Evolutionary conservation across 768 basidiomycete genomes (phyloP), one percentile per base, ranked within the genome.

Genomic region (Thelephora aurantiotincta): DNA sequence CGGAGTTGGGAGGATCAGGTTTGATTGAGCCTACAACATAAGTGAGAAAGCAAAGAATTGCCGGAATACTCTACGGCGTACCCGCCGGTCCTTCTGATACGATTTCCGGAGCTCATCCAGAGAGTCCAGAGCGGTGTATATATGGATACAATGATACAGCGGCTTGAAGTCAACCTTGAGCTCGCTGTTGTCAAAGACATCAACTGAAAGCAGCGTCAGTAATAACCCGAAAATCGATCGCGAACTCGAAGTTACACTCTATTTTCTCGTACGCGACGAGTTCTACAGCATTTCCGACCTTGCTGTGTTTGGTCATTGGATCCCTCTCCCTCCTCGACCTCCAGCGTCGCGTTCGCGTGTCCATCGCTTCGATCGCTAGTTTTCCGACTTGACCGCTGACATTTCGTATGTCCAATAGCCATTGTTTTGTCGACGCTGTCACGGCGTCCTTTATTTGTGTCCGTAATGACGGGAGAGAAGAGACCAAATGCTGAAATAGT

Each of bases 21-120:
- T 86, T 2, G 96, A 94, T 85, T 99, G 96, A 0, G 92, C 90
- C 94, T 96, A 54, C 5, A 22, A 23, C 43, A 30, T 26, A 16
- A 38, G 41, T 44, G 35, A 19, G 44, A 54, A 26, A n/a, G 47
- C 36, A 35, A 43, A 6, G 12, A 22, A 47, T 22, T 16, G 43
- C 35, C 33, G 22, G 18, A 35, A 11, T 43, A 35, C 5, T 34
- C 42, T 41, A 22, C 51, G 33, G 30, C 35, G 2, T 14, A 49
- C 48, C 72, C 94, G 91, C 58, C 96, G 77, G 63, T 99, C 96
- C n/a, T 87, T 89, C 65, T 98, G 94, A 57, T 97, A 99, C 30
- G 82, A 93, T 46, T 74, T 76, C 48, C 90, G 89, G 9, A 98
- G 72, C 53, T 94, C 92, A 36, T 86, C 82, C 34, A 93, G 72